These are phyloP conservation scores for Ganoderma boninense DNA, from an alignment of 1,284 basidiomycete genomes.

Conservation along the genomic window DNA sequence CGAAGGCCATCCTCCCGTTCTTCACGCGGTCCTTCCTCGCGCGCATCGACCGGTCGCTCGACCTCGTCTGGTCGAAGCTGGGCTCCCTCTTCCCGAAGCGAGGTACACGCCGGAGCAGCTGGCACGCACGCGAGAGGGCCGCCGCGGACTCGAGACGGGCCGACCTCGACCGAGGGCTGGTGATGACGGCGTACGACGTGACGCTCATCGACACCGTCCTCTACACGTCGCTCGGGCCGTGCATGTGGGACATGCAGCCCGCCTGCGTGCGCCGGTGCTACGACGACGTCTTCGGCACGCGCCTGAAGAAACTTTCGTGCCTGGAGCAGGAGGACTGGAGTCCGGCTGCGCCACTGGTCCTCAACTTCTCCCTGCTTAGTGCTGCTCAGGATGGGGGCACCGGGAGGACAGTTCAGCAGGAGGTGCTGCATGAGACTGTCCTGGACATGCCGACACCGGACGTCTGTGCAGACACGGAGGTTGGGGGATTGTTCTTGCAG, in stretches of 20 bases:
- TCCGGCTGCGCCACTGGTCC: constrained; percentile 16
- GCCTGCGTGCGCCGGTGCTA: constrained; percentile 22
- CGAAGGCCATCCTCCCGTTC: constrained; percentile 11
- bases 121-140: constrained; percentile 22
- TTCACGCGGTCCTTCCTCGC: constrained; percentile 1
- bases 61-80: neutral
- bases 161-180: constrained; percentile 20
- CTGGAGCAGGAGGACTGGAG: constrained; percentile 20
- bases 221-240: constrained; percentile 19
- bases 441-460: constrained; percentile 12
- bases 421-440: constrained; percentile 14
- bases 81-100: neutral
- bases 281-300: constrained; percentile 15
- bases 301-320: constrained; percentile 9
- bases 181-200: constrained; percentile 22
- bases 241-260: constrained; percentile 21
- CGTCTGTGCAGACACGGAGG: constrained; percentile 14
- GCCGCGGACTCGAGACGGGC: constrained; percentile 16
- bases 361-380: constrained; percentile 19
- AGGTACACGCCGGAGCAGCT: neutral
- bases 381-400: constrained; percentile 7
- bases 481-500: constrained; percentile 18
- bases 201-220: constrained; percentile 24
- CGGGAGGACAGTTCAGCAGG: constrained; percentile 11
- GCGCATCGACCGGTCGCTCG: constrained; percentile 3